These are phyloP conservation scores for Dioscorea alata DNA, from an alignment of 106 monocot species.

Conservation along the genomic window DNA sequence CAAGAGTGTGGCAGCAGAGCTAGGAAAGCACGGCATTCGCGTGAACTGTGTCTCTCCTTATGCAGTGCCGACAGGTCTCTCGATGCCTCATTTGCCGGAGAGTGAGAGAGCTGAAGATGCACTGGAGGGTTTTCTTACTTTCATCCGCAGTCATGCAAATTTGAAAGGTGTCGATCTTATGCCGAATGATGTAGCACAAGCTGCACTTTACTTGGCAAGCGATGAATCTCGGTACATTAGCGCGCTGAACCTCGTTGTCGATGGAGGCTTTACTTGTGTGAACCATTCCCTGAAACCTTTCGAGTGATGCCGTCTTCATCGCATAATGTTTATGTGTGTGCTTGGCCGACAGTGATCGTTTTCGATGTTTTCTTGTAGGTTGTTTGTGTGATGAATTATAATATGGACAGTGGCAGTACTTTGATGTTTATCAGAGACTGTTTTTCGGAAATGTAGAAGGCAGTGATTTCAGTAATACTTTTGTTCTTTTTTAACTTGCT, in stretches of 20 bases:
- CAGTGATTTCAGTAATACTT: too few relatives aligned
- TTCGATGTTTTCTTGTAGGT: too few relatives aligned
- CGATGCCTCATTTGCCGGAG: constrained; percentile 29
- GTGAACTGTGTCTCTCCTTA: constrained; percentile 71
- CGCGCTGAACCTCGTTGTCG: constrained; percentile 57
- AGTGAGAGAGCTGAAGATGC: constrained; percentile 29
- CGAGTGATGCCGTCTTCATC: constrained; percentile 1
- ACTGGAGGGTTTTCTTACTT: constrained; percentile 25
- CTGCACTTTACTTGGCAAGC: constrained; percentile 72
- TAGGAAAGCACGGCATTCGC: constrained; percentile 54
- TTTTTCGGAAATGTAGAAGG: too few relatives aligned
- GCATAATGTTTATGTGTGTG: too few relatives aligned
- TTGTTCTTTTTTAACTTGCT: too few relatives aligned
- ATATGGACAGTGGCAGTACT: too few relatives aligned
- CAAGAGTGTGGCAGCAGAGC: constrained; percentile 41
- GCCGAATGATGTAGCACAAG: constrained; percentile 49
- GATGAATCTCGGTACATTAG: constrained; percentile 69
- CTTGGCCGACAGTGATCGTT: too few relatives aligned
- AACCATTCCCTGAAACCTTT: constrained; percentile 21
- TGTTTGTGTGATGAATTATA: too few relatives aligned
- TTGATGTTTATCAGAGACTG: too few relatives aligned
- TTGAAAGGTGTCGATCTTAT: constrained; percentile 59
- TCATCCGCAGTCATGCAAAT: constrained; percentile 36
- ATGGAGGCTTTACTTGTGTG: constrained; percentile 52
- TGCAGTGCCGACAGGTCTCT: constrained; percentile 31